Conservation (phyloP, 257 asterid genomes). For the Thymus quinquecostatus region DNA sequence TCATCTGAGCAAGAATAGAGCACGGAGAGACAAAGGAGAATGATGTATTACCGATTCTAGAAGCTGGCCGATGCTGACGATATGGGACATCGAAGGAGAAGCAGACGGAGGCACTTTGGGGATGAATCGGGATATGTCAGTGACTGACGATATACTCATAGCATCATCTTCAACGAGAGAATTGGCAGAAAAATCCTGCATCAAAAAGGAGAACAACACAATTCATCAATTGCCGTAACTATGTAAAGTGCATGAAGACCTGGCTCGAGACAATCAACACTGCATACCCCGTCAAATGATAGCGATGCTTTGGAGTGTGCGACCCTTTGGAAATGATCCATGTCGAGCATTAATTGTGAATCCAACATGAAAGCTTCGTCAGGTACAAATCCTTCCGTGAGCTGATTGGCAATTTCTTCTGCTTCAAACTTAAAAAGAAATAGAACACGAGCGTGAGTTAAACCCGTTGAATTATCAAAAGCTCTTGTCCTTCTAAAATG, state of each 20-base stretch:
- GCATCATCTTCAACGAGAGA: conserved; percentile 72
- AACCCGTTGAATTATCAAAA: not conserved
- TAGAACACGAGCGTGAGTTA: conserved; percentile 8
- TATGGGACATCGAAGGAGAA: conserved; percentile 78
- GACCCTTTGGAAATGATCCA: conserved; percentile 56
- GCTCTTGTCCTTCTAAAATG: not conserved
- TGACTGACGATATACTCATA: conserved; percentile 75
- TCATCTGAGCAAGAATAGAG: not conserved
- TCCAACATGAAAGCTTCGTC: conserved; percentile 87
- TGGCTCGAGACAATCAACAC: not conserved
- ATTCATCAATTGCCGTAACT: not conserved
- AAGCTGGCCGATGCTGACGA: conserved; percentile 89
- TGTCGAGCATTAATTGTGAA: conserved; percentile 63
- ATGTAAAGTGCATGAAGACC: not conserved
- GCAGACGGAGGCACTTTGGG: conserved; percentile 77
- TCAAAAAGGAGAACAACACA: not conserved
- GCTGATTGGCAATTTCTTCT: conserved; percentile 68
- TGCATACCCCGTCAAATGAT: conserved; percentile 78
- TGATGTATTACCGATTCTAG: conserved; percentile 78
- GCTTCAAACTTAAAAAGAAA: conserved; percentile 55
- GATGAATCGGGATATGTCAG: conserved; percentile 72
- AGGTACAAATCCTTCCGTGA: conserved; percentile 76
- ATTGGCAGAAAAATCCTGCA: conserved; percentile 75
- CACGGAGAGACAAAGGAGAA: not conserved
- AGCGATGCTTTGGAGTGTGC: conserved; percentile 69